A percentile compares a stretch with the other conserved stretches of the same genome.
phyloP scores from a whole-genome alignment of 1,284 basidiomycete species.

The Golubevia sp. region DNA sequence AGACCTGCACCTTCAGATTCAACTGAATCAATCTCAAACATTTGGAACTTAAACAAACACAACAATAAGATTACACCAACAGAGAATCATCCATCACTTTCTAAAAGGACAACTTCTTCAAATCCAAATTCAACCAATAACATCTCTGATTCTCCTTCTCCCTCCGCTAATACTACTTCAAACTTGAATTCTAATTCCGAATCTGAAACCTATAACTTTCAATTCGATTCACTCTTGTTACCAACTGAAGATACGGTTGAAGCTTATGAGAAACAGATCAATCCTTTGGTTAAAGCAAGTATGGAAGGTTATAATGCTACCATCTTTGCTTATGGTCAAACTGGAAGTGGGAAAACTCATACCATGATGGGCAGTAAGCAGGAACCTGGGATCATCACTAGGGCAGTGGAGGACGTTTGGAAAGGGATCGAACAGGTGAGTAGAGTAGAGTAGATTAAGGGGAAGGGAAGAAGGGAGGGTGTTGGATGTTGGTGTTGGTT shows the following conservation, averaged over 20 bases:
- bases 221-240: conserved; percentile 46
- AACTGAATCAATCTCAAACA: background rate
- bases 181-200: too few relatives aligned
- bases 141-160: too few relatives aligned
- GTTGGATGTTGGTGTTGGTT: background rate
- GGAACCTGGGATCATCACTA: conserved; percentile 91
- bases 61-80: conserved; percentile 43
- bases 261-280: conserved; percentile 64
- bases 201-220: conserved; percentile 41
- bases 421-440: conserved; percentile 63
- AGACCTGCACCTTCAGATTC: too few relatives aligned
- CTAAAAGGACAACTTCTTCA: conserved; percentile 42
- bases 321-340: conserved; percentile 76
- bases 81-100: conserved; percentile 50
- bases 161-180: too few relatives aligned
- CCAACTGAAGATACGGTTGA: conserved; percentile 25
- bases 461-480: background rate
- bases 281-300: conserved; percentile 70
- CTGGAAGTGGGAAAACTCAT: conserved; percentile 89
- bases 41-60: conserved; percentile 38
- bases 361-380: conserved; percentile 80
- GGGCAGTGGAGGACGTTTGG: conserved; percentile 73
- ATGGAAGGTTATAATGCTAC: conserved; percentile 98
- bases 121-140: too few relatives aligned
- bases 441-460: background rate